Evolutionary conservation across 768 basidiomycete genomes (phyloP), one percentile per base, ranked within the genome.

Genomic region (Agaricus sinodeliciosus): DNA sequence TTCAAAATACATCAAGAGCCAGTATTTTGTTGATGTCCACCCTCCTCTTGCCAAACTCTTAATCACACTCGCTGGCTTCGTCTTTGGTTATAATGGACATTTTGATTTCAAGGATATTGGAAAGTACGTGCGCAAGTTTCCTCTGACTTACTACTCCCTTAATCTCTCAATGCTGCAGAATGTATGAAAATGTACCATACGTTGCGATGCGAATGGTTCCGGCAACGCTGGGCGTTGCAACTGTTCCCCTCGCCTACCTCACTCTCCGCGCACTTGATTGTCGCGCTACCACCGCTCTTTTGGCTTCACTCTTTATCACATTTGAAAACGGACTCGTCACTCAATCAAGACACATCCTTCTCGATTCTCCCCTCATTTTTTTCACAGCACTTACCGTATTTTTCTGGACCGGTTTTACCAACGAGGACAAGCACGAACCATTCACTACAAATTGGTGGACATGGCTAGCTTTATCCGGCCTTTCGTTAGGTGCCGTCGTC

Each of bases 61-160:
- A 48, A 94, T 99, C 60, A 97, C 95, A 0, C 77, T 97, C 34
- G 89, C 90, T 7, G 94, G 81, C 0, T 94, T 86, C 60, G 49
- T 96, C 12, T 87, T 80, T 41, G 91, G 96, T 16, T 99, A 88
- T 60, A 78, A 95, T 58, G 96, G 96, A 0, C 74, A 87, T 25
- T 98, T 98, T 66, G 95, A 97, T 66, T 99, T 98, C 67, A 91
- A 95, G 65, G 94, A 97, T 48, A 98, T 98, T 58, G 94, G 84
- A 75, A 94, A 94, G 94, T 94, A 63, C 75, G 22, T 18, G 9
- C 6, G 40, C 27, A 16, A 28, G 18, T 12, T 37, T 27, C 6
- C 36, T 28, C 51, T n/a, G 59, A 48, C 34, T 49, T 28, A 13
- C 27, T 13, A 1, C 48, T 46, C 49, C 27, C 56, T 42, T 45